A percentile compares a stretch with the other conserved stretches of the same genome.
These are phyloP conservation scores for Nannochloropsis gaditana DNA, from an alignment of 108 stramenopile genomes.

Conservation along the genomic window DNA sequence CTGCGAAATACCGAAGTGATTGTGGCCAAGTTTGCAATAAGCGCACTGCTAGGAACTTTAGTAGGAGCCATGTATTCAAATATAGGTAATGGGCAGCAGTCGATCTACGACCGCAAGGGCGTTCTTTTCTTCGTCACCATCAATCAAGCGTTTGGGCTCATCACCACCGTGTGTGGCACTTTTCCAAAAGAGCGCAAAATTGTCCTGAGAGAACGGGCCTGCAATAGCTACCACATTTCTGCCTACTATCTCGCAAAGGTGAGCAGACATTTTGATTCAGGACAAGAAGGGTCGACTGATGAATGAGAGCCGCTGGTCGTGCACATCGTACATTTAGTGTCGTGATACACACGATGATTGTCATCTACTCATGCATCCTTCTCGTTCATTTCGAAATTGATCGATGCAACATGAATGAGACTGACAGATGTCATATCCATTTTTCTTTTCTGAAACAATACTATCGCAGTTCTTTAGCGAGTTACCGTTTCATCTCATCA, in stretches of 20 bases:
- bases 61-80: constrained; percentile 10
- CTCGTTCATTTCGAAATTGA: not conserved
- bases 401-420: not conserved
- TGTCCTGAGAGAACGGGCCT: not conserved
- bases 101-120: not conserved
- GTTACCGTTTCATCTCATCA: not conserved
- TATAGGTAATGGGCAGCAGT: not conserved
- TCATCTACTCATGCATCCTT: not conserved
- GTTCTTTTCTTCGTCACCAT: constrained; percentile 15
- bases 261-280: not conserved
- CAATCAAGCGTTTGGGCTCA: constrained; percentile 18
- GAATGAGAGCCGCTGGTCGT: too few relatives aligned
- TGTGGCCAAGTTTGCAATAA: not conserved
- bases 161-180: not conserved
- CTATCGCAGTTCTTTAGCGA: constrained; percentile 14
- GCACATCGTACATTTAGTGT: too few relatives aligned
- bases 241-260: constrained; percentile 17
- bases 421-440: not conserved
- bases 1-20: constrained; percentile 18
- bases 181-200: constrained; percentile 18
- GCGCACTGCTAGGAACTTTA: not conserved
- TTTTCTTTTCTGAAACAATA: not conserved
- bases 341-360: too few relatives aligned
- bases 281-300: too few relatives aligned
- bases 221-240: constrained; percentile 12